Evolutionary conservation across 768 basidiomycete species (phyloP).

Genomic region (Agrocybe praecox): DNA sequence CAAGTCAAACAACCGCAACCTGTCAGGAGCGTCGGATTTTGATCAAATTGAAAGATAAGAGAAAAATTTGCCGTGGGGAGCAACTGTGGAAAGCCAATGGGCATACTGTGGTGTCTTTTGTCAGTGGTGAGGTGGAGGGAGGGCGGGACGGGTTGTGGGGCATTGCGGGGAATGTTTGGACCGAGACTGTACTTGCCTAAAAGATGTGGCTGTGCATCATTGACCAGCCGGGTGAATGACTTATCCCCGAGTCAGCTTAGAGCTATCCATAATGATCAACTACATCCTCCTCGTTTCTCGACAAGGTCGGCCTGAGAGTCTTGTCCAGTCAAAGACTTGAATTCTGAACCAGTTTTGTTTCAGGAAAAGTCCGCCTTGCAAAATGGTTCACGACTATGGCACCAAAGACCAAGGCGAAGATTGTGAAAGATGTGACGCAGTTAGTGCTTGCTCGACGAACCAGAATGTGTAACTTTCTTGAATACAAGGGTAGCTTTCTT

Average conservation of each 20-base stretch:
- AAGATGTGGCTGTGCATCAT: slow-evolving; percentile 17
- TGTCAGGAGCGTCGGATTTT: slow-evolving; percentile 15
- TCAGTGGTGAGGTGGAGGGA: background rate
- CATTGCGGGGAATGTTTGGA: background rate
- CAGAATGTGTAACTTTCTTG: slow-evolving; percentile 98
- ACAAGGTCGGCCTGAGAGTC: slow-evolving; percentile 63
- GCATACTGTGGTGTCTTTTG: too few species aligned
- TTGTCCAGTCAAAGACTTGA: background rate
- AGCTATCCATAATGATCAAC: slow-evolving; percentile 74
- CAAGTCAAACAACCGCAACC: background rate
- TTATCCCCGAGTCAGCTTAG: background rate
- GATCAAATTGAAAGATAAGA: background rate
- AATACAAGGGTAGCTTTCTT: slow-evolving; percentile 85
- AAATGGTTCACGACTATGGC: slow-evolving; percentile 99
- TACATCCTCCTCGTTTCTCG: slow-evolving; percentile 98
- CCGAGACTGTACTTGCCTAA: background rate
- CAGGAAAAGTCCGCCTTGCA: slow-evolving; percentile 94
- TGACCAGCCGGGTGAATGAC: background rate
- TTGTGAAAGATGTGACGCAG: slow-evolving; percentile 99
- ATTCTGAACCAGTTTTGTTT: slow-evolving; percentile 1
- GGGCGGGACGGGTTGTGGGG: background rate
- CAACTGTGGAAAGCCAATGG: too few species aligned
- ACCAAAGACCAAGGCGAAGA: slow-evolving; percentile 91
- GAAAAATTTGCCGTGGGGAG: background rate
- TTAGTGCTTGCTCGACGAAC: slow-evolving; percentile 93